phyloP scores from a whole-genome alignment of 306 rosid genomes.

The Inga oerstediana region DNA sequence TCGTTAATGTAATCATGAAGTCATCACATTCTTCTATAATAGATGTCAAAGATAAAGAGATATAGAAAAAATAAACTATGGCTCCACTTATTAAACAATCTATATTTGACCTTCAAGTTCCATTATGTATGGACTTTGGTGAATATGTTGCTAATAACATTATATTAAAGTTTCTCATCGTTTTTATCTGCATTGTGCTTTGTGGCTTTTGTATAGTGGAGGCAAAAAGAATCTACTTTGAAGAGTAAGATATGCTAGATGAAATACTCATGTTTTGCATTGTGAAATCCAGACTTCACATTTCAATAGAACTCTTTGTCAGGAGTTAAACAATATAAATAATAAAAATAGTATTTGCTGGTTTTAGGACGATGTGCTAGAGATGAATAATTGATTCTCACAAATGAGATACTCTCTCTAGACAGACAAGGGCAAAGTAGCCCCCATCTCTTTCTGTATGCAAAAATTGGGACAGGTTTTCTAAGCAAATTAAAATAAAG shows the following conservation, averaged over 20 bases:
- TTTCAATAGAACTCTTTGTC: neutral
- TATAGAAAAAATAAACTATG: neutral
- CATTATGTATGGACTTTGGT: neutral
- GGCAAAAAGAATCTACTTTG: neutral
- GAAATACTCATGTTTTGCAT: neutral
- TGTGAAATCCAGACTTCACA: neutral
- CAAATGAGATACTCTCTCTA: neutral
- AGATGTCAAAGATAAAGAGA: neutral
- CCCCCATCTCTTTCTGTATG: neutral
- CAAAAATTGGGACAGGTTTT: neutral
- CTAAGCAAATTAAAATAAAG: neutral
- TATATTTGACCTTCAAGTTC: neutral
- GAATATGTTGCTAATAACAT: neutral
- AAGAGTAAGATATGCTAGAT: neutral
- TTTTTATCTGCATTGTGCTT: neutral
- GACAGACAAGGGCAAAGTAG: neutral
- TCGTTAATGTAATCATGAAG: neutral
- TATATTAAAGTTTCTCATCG: neutral
- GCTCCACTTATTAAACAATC: neutral
- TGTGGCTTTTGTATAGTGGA: neutral
- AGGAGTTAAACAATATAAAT: neutral
- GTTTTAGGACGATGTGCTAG: neutral
- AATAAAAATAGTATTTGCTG: neutral
- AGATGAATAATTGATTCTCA: neutral
- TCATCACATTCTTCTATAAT: conserved; percentile 1